phyloP scores from a whole-genome alignment of 2,329 filamentous ascomycete species.

The Aspergillus hortae region DNA sequence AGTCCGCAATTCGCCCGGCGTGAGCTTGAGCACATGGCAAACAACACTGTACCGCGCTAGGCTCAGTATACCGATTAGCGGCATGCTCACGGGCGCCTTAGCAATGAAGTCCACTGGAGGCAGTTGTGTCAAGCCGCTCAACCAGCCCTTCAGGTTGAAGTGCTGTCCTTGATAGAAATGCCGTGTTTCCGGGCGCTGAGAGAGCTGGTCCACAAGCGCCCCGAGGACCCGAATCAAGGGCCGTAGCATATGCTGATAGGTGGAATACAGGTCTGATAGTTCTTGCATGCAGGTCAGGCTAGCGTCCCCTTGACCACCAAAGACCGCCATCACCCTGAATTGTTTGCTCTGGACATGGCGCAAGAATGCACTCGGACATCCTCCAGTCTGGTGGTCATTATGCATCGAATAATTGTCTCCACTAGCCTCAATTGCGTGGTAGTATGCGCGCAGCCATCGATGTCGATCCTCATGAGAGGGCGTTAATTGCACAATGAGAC shows the following conservation, averaged over 20 bases:
- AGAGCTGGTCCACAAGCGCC: slow-evolving; percentile 7
- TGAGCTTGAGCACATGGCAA: slow-evolving; percentile 24
- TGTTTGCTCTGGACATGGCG: slow-evolving; percentile 8
- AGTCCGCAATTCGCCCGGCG: slow-evolving; percentile 28
- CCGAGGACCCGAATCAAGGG: slow-evolving; percentile 8
- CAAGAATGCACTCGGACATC: slow-evolving; percentile 8
- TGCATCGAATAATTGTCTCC: background rate
- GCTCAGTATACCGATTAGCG: slow-evolving; percentile 35
- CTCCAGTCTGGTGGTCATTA: too few relatives aligned
- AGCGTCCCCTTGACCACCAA: slow-evolving; percentile 18
- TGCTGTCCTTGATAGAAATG: slow-evolving; percentile 7
- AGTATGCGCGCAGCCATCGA: slow-evolving; percentile 12
- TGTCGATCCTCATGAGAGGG: slow-evolving; percentile 1
- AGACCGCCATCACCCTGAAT: slow-evolving; percentile 13
- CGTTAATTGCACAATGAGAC: slow-evolving; percentile 4
- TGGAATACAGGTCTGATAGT: slow-evolving; percentile 10
- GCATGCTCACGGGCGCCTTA: slow-evolving; percentile 38
- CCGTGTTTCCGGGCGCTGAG: slow-evolving; percentile 2
- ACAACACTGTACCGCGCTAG: slow-evolving; percentile 29
- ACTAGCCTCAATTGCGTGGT: slow-evolving; percentile 7
- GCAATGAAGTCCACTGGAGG: slow-evolving; percentile 32
- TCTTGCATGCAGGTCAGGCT: slow-evolving; percentile 16
- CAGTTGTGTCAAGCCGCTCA: slow-evolving; percentile 20
- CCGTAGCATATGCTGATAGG: slow-evolving; percentile 15
- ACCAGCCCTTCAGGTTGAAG: slow-evolving; percentile 15